A percentile compares a stretch with the other conserved stretches of the same genome.
Evolutionary conservation across 768 basidiomycete species (phyloP).

Genomic region (Daedaleopsis nitida): DNA sequence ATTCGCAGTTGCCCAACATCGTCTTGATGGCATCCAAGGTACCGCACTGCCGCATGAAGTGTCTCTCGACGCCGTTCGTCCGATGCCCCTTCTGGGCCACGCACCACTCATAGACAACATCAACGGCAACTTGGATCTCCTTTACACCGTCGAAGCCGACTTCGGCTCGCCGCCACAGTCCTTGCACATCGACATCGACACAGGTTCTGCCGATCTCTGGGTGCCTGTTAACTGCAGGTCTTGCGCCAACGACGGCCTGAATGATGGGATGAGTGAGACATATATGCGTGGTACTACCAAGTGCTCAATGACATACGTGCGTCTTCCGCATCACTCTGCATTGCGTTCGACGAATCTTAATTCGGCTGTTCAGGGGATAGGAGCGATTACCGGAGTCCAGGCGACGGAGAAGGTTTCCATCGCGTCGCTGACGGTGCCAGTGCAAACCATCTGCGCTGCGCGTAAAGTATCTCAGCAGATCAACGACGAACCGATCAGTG

Average conservation of each 20-base stretch:
- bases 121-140: conserved; percentile 40
- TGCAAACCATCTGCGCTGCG: conserved; percentile 62
- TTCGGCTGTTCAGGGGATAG: conserved; percentile 45
- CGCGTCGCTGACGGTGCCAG: conserved; percentile 43
- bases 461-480: conserved; percentile 50
- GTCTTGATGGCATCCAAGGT: too few relatives aligned
- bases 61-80: conserved; percentile 18
- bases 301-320: conserved; percentile 50
- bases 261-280: conserved; percentile 42
- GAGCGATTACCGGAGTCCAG: conserved; percentile 50
- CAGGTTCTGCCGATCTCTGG: conserved; percentile 73
- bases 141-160: conserved; percentile 49
- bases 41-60: not conserved
- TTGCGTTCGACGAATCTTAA: not conserved
- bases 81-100: conserved; percentile 25
- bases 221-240: conserved; percentile 41
- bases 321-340: conserved; percentile 10
- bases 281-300: conserved; percentile 30
- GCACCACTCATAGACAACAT: conserved; percentile 42
- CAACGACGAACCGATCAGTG: conserved; percentile 50
- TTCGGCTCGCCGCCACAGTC: conserved; percentile 59
- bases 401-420: conserved; percentile 53
- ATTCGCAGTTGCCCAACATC: not conserved
- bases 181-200: conserved; percentile 64
- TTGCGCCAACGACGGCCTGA: conserved; percentile 44